These are phyloP conservation scores for Actinidia arguta DNA, from an alignment of 179 eudicot species.

Conservation along the genomic window DNA sequence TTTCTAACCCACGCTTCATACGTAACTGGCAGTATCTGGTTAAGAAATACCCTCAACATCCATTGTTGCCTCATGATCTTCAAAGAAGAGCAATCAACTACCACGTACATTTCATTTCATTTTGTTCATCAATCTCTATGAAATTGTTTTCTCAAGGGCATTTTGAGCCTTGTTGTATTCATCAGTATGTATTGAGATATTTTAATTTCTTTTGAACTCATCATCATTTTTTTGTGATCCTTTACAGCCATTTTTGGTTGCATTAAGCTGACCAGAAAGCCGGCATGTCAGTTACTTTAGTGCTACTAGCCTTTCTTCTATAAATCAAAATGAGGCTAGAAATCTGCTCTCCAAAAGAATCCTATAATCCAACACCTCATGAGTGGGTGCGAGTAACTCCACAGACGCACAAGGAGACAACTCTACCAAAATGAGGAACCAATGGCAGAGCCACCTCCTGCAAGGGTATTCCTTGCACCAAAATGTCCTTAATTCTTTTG, in stretches of 20 bases:
- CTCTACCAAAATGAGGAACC: not conserved
- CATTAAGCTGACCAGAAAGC: too few relatives aligned
- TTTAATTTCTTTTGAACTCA: too few relatives aligned
- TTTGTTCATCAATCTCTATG: not conserved
- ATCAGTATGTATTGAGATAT: too few relatives aligned
- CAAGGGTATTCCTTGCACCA: not conserved
- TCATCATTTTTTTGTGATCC: too few relatives aligned
- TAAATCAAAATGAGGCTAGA: too few relatives aligned
- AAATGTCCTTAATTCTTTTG: not conserved
- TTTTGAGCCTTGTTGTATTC: not conserved
- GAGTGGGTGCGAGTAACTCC: not conserved
- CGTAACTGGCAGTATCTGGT: slow-evolving; percentile 77
- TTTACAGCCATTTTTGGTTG: too few relatives aligned
- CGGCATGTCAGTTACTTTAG: too few relatives aligned
- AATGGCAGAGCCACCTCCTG: not conserved
- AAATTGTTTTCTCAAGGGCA: not conserved
- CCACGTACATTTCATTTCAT: slow-evolving; percentile 55
- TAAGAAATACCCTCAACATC: slow-evolving; percentile 87
- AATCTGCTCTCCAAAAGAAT: too few relatives aligned
- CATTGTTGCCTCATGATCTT: slow-evolving; percentile 76
- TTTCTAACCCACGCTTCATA: slow-evolving; percentile 6
- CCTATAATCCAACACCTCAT: too few relatives aligned
- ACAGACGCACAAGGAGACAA: not conserved
- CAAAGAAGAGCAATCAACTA: slow-evolving; percentile 74
- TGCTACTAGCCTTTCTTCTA: too few relatives aligned